Percentiles rank a stretch among this genome's conserved stretches.
phyloP scores from a whole-genome alignment of 2,329 filamentous ascomycete genomes.

The Calcarisporium arbuscula region DNA sequence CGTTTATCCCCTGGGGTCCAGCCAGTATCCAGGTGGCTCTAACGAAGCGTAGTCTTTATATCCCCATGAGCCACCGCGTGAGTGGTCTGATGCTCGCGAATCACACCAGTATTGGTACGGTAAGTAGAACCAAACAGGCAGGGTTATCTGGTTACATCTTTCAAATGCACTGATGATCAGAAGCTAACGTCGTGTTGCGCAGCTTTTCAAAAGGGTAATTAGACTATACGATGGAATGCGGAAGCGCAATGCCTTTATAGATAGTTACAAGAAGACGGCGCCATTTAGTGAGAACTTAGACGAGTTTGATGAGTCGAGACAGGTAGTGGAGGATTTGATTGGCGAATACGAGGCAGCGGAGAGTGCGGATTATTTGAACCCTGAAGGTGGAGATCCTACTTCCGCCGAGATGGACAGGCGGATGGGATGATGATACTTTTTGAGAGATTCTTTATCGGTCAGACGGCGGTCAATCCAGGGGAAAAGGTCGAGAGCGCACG shows the following conservation, averaged over 20 bases:
- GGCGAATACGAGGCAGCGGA: slow-evolving; percentile 95
- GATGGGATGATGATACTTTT: slow-evolving; percentile 33
- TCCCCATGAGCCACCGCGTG: slow-evolving; percentile 88
- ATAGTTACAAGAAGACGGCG: slow-evolving; percentile 91
- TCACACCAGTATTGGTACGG: slow-evolving; percentile 92
- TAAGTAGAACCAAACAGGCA: slow-evolving; percentile 37
- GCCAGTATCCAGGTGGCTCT: slow-evolving; percentile 96
- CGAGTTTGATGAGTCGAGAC: slow-evolving; percentile 91
- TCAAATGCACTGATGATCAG: too few species aligned
- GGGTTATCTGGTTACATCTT: too few species aligned
- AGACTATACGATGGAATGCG: slow-evolving; percentile 89
- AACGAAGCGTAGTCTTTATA: slow-evolving; percentile 93
- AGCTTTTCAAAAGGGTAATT: slow-evolving; percentile 90
- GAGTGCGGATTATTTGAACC: slow-evolving; percentile 80
- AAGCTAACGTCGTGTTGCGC: neutral
- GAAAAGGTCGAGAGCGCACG: too few species aligned
- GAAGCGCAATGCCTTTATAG: slow-evolving; percentile 94
- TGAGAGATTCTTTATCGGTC: too few species aligned
- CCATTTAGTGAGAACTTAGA: slow-evolving; percentile 86
- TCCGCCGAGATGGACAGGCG: slow-evolving; percentile 49
- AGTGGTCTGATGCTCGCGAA: slow-evolving; percentile 97
- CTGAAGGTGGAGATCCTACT: slow-evolving; percentile 50
- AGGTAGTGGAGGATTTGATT: slow-evolving; percentile 87
- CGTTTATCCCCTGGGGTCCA: slow-evolving; percentile 97
- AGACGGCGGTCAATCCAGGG: too few species aligned